Evolutionary conservation across 441 rosid genomes (phyloP), one percentile per base, ranked within the genome.

Genomic region (Gossypium trilobum): DNA sequence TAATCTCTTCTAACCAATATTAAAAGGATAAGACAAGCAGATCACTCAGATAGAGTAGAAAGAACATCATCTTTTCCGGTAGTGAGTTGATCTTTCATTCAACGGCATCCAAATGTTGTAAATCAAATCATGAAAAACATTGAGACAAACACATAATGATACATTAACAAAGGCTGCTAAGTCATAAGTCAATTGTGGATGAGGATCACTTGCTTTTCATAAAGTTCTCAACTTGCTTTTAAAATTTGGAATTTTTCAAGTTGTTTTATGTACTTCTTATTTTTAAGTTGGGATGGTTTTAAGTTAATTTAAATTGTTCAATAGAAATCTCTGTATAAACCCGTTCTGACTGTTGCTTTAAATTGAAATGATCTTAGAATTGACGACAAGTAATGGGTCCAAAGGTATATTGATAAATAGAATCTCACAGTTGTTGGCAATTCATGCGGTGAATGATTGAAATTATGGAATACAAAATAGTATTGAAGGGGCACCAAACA

Each of bases 391-490:
- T 61, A 20, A 59, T 14, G 80, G 81, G 54, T 82, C 82, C 78
- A 79, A 66, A 70, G 73, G 65, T 33, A 77, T 58, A 60, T 55
- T 16, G 65, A 73, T 74, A 66, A 64, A 79, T 42, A 80, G 69
- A 80, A 81, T 80, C 84, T 75, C 19, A 44, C 23, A 58, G 78
- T 80, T 73, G 83, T 77, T 80, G 86, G 80, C 81, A 69, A 75
- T 77, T 73, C 80, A 76, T 64, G 36, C 25, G 39, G 23, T 75
- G 74, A 73, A 77, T 80, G 79, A 78, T 83, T 81, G 79, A 75
- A 68, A 79, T 20, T 55, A 68, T 20, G 56, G 33, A 61, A 29
- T 54, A 44, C 22, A 65, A n/a, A 72, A 70, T 58, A 60, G 25
- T 60, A 29, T 29, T 4, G 33, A 29, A 29, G 33, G 6, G 33